Conservation (phyloP, 2,329 filamentous ascomycete species). For the Aspergillus viridinutans region DNA sequence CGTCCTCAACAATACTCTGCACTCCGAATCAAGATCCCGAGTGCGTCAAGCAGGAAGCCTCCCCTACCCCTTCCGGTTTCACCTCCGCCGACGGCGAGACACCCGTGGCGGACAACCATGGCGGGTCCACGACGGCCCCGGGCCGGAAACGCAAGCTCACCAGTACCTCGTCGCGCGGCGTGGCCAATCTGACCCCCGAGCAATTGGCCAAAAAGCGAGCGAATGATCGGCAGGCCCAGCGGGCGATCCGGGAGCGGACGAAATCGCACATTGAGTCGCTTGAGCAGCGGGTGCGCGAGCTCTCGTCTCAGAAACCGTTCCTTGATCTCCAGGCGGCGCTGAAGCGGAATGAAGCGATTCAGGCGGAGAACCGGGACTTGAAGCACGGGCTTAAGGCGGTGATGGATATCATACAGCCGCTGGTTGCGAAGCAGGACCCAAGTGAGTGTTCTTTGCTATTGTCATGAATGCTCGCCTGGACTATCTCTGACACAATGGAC, state of each 20-base stretch:
- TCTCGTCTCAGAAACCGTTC: constrained; percentile 76
- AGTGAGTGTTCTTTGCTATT: background rate
- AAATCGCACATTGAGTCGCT: constrained; percentile 73
- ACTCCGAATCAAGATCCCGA: constrained; percentile 9
- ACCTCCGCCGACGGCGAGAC: constrained; percentile 22
- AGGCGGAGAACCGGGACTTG: constrained; percentile 76
- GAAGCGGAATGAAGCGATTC: constrained; percentile 69
- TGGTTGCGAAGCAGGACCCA: constrained; percentile 39
- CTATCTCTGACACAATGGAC: background rate
- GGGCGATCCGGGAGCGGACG: constrained; percentile 77
- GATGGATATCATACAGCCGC: constrained; percentile 50
- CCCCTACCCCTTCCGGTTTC: constrained; percentile 22
- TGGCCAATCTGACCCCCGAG: constrained; percentile 80
- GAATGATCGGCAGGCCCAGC: constrained; percentile 84
- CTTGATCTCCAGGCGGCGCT: constrained; percentile 75
- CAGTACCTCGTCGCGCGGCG: constrained; percentile 58
- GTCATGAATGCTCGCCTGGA: no score
- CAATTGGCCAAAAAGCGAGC: constrained; percentile 86
- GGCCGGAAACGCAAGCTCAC: constrained; percentile 42
- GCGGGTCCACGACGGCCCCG: constrained; percentile 18
- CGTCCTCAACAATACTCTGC: constrained; percentile 2
- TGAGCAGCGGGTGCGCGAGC: constrained; percentile 67
- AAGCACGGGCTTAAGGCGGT: constrained; percentile 63
- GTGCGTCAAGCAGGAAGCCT: constrained; percentile 22
- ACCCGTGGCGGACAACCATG: constrained; percentile 12